Evolutionary conservation across 768 basidiomycete species (phyloP).

Genomic region (Hericium alpestre): DNA sequence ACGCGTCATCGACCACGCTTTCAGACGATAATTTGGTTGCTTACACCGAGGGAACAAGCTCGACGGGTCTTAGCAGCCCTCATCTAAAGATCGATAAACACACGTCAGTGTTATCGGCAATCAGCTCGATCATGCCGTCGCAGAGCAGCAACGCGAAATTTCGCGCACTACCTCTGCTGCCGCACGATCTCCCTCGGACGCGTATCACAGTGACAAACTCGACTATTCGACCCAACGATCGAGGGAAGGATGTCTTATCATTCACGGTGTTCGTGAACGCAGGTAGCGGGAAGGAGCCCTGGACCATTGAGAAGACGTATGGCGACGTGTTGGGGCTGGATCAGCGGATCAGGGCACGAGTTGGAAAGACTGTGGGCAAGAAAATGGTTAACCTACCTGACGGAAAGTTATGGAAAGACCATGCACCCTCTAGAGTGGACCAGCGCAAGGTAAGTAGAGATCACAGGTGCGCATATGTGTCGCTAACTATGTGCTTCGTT

Average conservation of each 20-base stretch:
- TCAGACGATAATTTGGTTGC: background rate
- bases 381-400: constrained; percentile 79
- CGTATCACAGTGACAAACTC: constrained; percentile 65
- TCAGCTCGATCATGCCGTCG: constrained; percentile 14
- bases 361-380: constrained; percentile 61
- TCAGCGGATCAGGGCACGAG: constrained; percentile 47
- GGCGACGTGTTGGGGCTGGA: constrained; percentile 88
- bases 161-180: constrained; percentile 62
- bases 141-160: constrained; percentile 32
- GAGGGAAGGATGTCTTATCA: constrained; percentile 84
- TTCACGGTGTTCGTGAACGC: constrained; percentile 75
- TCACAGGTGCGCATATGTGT: background rate
- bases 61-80: background rate
- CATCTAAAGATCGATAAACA: constrained; percentile 12
- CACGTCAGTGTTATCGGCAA: constrained; percentile 7
- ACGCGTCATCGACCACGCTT: background rate
- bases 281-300: constrained; percentile 57
- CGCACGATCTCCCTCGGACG: constrained; percentile 65
- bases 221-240: constrained; percentile 79
- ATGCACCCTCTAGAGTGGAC: constrained; percentile 93
- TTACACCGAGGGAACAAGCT: no score
- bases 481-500: constrained; percentile 5
- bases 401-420: constrained; percentile 91
- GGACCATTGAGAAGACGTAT: constrained; percentile 89
- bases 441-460: constrained; percentile 70